Evolutionary conservation across 768 basidiomycete species (phyloP).

Genomic region (Gyrodon lividus): DNA sequence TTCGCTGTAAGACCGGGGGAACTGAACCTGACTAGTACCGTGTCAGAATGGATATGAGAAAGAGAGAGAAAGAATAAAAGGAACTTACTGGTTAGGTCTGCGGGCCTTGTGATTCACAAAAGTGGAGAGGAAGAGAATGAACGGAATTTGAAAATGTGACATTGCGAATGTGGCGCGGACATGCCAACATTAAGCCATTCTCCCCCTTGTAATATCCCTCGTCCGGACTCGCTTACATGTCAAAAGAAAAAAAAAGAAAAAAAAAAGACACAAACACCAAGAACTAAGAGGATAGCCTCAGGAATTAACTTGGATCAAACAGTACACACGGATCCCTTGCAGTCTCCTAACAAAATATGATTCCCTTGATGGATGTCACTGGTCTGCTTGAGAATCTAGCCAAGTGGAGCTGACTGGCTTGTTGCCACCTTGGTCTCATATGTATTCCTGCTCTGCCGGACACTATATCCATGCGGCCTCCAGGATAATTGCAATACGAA

Average conservation of each 20-base stretch:
- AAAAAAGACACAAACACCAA: no score
- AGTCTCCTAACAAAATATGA: not conserved
- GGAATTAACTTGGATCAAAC: no score
- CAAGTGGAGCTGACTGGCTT: not conserved
- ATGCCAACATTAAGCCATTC: no score
- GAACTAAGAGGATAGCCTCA: no score
- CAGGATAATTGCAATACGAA: slow-evolving; percentile 13
- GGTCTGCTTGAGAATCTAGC: not conserved
- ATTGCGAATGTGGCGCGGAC: no score
- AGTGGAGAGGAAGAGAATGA: no score
- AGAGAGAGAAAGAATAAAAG: no score
- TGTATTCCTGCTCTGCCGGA: not conserved
- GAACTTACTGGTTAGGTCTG: no score
- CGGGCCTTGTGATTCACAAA: no score
- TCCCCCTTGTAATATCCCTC: not conserved
- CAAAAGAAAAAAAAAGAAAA: not conserved
- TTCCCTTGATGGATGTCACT: not conserved
- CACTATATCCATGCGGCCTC: slow-evolving; percentile 16
- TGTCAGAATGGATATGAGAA: no score
- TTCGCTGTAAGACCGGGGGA: not conserved
- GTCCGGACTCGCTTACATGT: not conserved
- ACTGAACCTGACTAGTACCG: not conserved
- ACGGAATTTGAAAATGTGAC: no score
- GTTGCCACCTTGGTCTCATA: slow-evolving; percentile 5
- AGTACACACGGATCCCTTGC: not conserved